phyloP scores from a whole-genome alignment of 306 rosid genomes.

The Casuarina equisetifolia region DNA sequence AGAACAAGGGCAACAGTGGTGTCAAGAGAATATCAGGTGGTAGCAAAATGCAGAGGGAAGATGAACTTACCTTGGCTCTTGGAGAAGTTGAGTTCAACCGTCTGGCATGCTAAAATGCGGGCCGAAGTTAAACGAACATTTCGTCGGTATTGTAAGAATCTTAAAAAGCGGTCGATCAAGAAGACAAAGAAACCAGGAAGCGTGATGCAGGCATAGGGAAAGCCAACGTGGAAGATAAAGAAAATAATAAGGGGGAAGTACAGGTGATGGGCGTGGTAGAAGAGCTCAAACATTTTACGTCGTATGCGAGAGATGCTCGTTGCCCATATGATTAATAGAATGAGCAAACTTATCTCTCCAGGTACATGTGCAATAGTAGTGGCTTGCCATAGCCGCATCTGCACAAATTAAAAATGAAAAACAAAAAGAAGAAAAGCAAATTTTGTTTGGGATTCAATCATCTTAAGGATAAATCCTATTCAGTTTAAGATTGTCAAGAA shows the following conservation, averaged over 20 bases:
- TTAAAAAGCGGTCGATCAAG: constrained; percentile 39
- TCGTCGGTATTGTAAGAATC: constrained; percentile 39
- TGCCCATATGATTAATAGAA: constrained; percentile 38
- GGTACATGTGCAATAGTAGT: constrained; percentile 32
- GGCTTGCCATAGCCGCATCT: constrained; percentile 40
- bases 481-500: no score
- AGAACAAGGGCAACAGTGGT: no score
- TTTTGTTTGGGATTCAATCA: neutral
- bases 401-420: neutral
- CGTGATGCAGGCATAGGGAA: constrained; percentile 36
- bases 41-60: no score
- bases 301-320: constrained; percentile 38
- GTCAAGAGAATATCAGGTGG: no score
- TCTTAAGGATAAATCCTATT: no score
- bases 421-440: no score
- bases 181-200: constrained; percentile 51
- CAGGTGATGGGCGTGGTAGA: constrained; percentile 45
- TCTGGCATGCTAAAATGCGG: constrained; percentile 34
- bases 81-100: constrained; percentile 47
- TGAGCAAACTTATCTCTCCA: constrained; percentile 38
- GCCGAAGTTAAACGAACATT: constrained; percentile 22
- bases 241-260: constrained; percentile 37
- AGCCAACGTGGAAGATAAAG: constrained; percentile 46
- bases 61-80: constrained; percentile 27
- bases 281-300: constrained; percentile 45